A percentile compares a stretch with the other conserved stretches of the same genome.
phyloP scores from a whole-genome alignment of 768 basidiomycete species.

The Tulasnella sp. region DNA sequence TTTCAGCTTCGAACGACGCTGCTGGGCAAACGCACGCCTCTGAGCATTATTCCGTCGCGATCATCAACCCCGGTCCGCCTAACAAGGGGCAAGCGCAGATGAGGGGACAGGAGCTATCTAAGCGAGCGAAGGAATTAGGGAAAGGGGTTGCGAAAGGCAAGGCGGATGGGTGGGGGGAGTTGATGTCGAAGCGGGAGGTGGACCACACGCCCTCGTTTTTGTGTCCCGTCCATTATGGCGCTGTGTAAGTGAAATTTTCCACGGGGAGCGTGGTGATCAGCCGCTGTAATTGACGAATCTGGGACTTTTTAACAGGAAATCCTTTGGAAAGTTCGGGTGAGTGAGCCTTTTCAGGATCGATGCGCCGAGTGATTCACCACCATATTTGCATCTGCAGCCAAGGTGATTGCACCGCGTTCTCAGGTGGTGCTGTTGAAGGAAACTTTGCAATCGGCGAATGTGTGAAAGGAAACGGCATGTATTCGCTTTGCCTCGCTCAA shows the following conservation, averaged over 20 bases:
- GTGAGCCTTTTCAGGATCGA: background rate
- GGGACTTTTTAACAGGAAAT: background rate
- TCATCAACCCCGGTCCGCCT: conserved; percentile 7
- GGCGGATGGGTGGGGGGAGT: background rate
- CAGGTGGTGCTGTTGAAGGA: background rate
- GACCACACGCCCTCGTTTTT: background rate
- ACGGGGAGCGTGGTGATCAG: background rate
- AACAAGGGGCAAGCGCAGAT: background rate
- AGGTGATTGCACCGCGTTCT: background rate
- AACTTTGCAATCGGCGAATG: background rate
- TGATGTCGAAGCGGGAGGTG: background rate
- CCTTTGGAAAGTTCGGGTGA: conserved; percentile 1
- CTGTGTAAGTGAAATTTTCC: background rate
- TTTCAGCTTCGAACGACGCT: conserved; percentile 24
- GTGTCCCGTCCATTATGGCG: background rate
- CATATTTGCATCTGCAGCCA: background rate
- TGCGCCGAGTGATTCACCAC: background rate
- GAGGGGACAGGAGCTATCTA: background rate
- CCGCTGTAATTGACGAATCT: background rate
- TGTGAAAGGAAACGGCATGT: conserved; percentile 1
- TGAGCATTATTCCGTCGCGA: conserved; percentile 27
- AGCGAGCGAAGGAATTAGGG: background rate
- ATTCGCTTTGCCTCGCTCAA: background rate
- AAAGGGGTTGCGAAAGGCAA: background rate
- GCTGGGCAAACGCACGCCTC: conserved; percentile 29